Evolutionary conservation across 2,329 filamentous ascomycete genomes (phyloP), one percentile per base, ranked within the genome.

Genomic region (Leptoxyphium fumago): DNA sequence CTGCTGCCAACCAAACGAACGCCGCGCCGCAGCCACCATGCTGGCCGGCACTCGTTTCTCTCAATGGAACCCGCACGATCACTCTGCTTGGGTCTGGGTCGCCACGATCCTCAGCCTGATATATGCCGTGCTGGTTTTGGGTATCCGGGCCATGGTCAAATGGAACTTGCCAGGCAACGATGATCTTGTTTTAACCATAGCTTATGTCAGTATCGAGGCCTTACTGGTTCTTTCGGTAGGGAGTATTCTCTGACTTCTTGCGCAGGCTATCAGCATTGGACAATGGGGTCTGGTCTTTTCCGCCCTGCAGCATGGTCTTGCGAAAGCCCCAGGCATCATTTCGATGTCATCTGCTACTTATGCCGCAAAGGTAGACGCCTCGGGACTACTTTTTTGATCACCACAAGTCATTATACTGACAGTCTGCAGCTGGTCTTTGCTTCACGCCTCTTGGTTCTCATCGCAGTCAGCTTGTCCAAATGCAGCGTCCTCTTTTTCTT

Each of bases 401-500:
- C 21, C 4, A 26, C 21, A 4, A 7, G 21, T 26, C 21, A 26
- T 26, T 26, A 26, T 26, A 15, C 32, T 36, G 9, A 36, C 32
- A 13, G 32, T 9, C 15, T 13, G 32, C 29, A 55, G 48, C 43
- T 48, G n/a, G 48, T 52, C 8, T 54, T 53, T 39, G 46, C 47
- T 9, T 30, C 49, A 5, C 46, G 50, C 14, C 42, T 54, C 13
- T 45, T 53, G 13, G 28, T 51, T 10, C 46, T 55, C n/a, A 29
- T 51, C 13, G 36, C 46, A 29, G 39, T 54, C 17, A 43, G 49
- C 7, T 43, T 49, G n/a, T 45, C 50, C 11, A 55, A 55, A 43
- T 45, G 41, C 41, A 48, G 48, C 13, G 48, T 55, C 21, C 43
- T 53, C 7, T 30, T 45, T 11, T 48, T 55, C 17, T 47, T 55